Conservation (phyloP, 139 green algal species). For the Chlamydomonas sp. region DNA sequence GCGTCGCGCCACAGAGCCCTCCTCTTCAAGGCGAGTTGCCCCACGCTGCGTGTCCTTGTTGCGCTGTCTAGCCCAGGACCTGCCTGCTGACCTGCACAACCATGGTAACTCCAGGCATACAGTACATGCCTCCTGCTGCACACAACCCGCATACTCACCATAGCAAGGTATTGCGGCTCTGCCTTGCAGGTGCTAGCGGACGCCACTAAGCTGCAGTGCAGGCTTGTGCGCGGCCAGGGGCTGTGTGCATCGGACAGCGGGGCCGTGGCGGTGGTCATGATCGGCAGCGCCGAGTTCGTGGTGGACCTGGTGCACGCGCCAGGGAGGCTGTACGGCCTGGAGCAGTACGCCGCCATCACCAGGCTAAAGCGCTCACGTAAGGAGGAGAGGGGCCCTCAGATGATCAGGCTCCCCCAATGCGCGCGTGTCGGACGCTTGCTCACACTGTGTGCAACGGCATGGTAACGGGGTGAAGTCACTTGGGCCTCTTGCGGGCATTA, state of each 20-base stretch:
- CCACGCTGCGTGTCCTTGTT: background rate
- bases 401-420: too few relatives aligned
- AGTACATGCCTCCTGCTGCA: background rate
- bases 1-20: conserved; percentile 78
- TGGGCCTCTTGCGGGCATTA: too few relatives aligned
- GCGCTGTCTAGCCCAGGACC: background rate
- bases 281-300: conserved; percentile 48
- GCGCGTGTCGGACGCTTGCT: too few relatives aligned
- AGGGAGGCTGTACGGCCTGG: conserved; percentile 37
- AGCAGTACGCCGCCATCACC: background rate
- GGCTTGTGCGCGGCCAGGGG: conserved; percentile 61
- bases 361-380: background rate
- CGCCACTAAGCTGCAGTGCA: conserved; percentile 66
- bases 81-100: too few relatives aligned
- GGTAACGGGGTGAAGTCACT: too few relatives aligned
- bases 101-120: too few relatives aligned
- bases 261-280: conserved; percentile 48
- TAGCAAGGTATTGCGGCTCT: background rate
- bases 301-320: conserved; percentile 69
- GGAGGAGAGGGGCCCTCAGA: background rate
- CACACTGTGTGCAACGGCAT: too few relatives aligned
- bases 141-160: background rate
- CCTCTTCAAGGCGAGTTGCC: conserved; percentile 79
- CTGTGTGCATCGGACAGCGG: conserved; percentile 10
- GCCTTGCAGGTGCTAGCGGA: conserved; percentile 64